Evolutionary conservation across 2,329 filamentous ascomycete species (phyloP), one percentile per base, ranked within the genome.

Genomic region (Pseudocercospora fuligena): DNA sequence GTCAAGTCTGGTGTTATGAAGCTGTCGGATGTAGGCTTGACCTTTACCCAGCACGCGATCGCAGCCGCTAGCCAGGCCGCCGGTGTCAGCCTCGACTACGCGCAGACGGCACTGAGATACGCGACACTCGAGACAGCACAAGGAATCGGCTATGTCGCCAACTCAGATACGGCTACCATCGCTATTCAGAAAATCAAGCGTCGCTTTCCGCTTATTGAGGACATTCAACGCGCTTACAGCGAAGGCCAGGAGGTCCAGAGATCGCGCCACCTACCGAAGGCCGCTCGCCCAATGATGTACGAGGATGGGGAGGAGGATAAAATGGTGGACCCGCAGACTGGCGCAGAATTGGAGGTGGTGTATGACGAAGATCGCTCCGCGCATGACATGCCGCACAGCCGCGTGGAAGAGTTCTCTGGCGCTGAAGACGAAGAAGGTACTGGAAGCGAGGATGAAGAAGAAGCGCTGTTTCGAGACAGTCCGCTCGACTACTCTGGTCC

Each of bases 141-240:
- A 31, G 66, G 67, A 11, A 59, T 70, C 21, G 66, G 66, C 57
- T 69, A 64, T 56, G 43, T 69, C 3, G 43, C 54, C 4, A 57
- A 47, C 27, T 65, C 64, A 40, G 60, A 64, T 14, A 67, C 67
- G 9, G 65, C 63, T 40, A 63, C 53, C 3, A 63, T 64, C 16
- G 64, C 54, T 9, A 60, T 67, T 12, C 12, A 46, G 7, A 59
- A 54, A n/a, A 47, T 67, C 49, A 67, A 67, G 43, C 16, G 40
- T 14, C 60, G 62, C 31, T 69, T 69, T 33, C 64, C 69, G 7
- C n/a, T 67, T 7, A 29, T 70, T 8, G 58, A 69, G 43, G 69
- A 70, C 43, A 66, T 70, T 21, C 51, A 69, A 56, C 19, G 21
- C 19, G 69, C 69, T 1, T 70, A 69, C 31, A 53, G 16, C 12